Evolutionary conservation across 1,284 basidiomycete species (phyloP), one percentile per base, ranked within the genome.

Genomic region (Leccinum griseonigrum): DNA sequence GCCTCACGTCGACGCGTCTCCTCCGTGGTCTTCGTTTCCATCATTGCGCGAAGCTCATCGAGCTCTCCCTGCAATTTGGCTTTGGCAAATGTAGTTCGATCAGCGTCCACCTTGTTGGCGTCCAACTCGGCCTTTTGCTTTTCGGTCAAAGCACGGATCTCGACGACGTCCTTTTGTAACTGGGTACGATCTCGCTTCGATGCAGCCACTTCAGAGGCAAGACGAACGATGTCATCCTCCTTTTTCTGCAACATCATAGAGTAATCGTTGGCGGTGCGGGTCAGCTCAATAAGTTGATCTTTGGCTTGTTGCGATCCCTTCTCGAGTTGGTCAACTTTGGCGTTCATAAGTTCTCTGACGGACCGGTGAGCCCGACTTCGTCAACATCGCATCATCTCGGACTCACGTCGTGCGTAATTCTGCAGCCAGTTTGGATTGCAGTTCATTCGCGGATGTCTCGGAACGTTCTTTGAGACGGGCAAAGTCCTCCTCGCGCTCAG

Each of bases 21-120:
- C 72, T 97, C 95, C 22, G 87, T 90, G 1, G 88, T 85, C 76
- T 95, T 97, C 5, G 92, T 90, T 58, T 90, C 88, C 80, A 97
- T 86, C 18, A 93, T 76, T 22, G 83, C 79, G 6, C 95, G 87
- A 4, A 97, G 81, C 67, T 94, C 92, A 70, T 98, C 96, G 13
- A 97, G 80, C 74, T 97, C 94, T 54, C 81, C 83, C 69, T 95
- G 88, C 14, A 97, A 77, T 67, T 88, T 90, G 51, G 78, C 76
- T 40, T 86, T 84, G 6, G 81, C 77, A 4, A 76, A 74, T 9
- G 77, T 72, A 22, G 86, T 84, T 32, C 84, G 83, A 40, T 83
- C 76, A 36, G 81, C 82, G 63, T 92, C 89, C 48, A 79, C 80
- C 64, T 85, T 86, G 63, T 88, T 85, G 1, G 86, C 82, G 1